Base-by-base conservation (phyloP, 2,329 filamentous ascomycete species). In the Calonectria hongkongensis region DNA sequence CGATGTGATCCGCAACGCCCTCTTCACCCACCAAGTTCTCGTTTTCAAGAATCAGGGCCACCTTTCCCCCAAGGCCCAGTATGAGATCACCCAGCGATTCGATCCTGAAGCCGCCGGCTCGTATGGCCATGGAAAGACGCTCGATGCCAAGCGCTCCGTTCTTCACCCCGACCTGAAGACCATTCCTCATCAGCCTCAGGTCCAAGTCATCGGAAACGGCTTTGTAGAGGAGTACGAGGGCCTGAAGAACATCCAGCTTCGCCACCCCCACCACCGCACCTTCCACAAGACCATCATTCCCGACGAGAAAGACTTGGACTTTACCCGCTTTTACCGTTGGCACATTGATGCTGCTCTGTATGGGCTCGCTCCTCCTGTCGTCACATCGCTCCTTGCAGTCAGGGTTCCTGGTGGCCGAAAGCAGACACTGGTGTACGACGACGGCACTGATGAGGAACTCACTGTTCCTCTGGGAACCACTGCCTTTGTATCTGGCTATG, bases 111-210 rank as follows among this genome's bases (percentile, higher is more conserved):
- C 90, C 7, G 88, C 88, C 1, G 87, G 88, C 16, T 89, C 88
- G 16, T 96, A 96, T 82, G 94, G 94, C 18, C 94, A 95, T 81
- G 94, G 93, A 80, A 94, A 93, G 84, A 94, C 93, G 0, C 86
- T 94, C 60, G 93, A 95, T 77, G 85, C 86, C 30, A 88, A 89
- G 81, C 89, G 88, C 63, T 90, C 87, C 68, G 91, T 96, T 78
- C 88, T 96, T 21, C 93, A 95, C 80, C 94, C 94, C 0, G 94
- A 96, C 78, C 87, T 96, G 21, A 95, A 95, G 85, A 95, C 94
- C 0, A 91, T 96, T 50, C 94, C 94, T 0, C 92, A 94, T 77
- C 94, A 96, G 81, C 93, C 94, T 0, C 93, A 96, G 74, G 83
- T 84, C 1, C 94, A 96, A 79, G 92, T 95, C 68, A 95, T 96